Evolutionary conservation across 129 eudicot genomes (phyloP).

Genomic region (Logfia minima): DNA sequence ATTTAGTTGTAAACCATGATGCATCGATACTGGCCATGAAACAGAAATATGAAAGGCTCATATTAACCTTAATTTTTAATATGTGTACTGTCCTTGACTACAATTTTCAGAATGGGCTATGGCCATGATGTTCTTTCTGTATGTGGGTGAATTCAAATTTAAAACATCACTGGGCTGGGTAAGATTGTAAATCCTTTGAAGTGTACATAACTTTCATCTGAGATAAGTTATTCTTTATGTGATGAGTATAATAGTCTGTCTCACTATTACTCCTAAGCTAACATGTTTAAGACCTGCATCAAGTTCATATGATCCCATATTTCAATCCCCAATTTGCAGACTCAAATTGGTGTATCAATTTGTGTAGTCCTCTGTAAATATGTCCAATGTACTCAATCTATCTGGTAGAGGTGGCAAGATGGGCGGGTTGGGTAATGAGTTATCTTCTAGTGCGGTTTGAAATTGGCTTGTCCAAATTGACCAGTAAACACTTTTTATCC

Average conservation of each 20-base stretch:
- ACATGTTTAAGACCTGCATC: neutral
- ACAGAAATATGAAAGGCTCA: no score
- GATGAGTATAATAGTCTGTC: neutral
- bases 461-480: neutral
- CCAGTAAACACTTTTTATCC: neutral
- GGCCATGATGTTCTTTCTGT: neutral
- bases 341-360: neutral
- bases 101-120: neutral
- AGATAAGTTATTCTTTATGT: neutral
- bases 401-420: slow-evolving; percentile 6
- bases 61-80: no score
- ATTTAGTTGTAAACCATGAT: neutral
- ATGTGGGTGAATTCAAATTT: neutral
- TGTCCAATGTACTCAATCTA: neutral
- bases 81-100: neutral
- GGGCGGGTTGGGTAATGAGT: neutral
- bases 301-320: neutral
- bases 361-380: neutral
- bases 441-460: neutral
- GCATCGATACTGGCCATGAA: neutral
- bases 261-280: neutral
- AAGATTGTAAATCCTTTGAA: neutral
- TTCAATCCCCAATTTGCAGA: neutral
- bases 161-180: neutral
- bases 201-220: neutral